phyloP scores from a whole-genome alignment of 2,329 filamentous ascomycete genomes.

The Anthostomella pinea region DNA sequence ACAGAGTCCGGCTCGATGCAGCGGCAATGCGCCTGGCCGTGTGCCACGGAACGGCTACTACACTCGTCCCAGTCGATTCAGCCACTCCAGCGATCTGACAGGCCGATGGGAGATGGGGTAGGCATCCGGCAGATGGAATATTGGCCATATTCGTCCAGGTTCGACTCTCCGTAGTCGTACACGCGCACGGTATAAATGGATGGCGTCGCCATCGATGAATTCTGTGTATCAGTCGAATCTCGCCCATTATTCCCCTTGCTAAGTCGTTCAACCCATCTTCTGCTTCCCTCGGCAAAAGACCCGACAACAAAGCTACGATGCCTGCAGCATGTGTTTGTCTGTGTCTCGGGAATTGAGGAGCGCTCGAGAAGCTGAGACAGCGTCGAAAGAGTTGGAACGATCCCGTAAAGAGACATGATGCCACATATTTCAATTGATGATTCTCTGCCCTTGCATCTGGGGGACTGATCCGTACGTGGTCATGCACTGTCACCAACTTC shows the following conservation, averaged over 20 bases:
- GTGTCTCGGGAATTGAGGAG: no score
- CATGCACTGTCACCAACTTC: no score
- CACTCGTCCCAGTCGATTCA: slow-evolving; percentile 11
- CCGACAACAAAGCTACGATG: no score
- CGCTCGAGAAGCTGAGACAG: no score
- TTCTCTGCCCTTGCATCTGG: no score
- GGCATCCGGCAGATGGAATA: slow-evolving; percentile 15
- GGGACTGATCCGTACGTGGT: no score
- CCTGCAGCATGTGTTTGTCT: no score
- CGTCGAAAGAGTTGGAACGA: no score
- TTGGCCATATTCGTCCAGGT: slow-evolving; percentile 6
- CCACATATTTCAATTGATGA: no score
- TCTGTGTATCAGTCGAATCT: slow-evolving; percentile 7
- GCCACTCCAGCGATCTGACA: slow-evolving; percentile 15
- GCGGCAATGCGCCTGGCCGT: slow-evolving; percentile 12
- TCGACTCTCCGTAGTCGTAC: slow-evolving; percentile 16
- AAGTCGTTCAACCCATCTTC: slow-evolving; percentile 2
- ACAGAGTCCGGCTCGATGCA: slow-evolving; percentile 12
- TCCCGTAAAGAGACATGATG: no score
- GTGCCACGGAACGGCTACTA: slow-evolving; percentile 19
- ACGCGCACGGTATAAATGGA: slow-evolving; percentile 17
- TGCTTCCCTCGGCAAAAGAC: no score
- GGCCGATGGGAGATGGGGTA: slow-evolving; percentile 12
- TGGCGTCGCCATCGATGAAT: slow-evolving; percentile 10
- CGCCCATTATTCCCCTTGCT: slow-evolving; percentile 1